phyloP scores from a whole-genome alignment of 1,284 basidiomycete species.

The Apiotrichum sp. region DNA sequence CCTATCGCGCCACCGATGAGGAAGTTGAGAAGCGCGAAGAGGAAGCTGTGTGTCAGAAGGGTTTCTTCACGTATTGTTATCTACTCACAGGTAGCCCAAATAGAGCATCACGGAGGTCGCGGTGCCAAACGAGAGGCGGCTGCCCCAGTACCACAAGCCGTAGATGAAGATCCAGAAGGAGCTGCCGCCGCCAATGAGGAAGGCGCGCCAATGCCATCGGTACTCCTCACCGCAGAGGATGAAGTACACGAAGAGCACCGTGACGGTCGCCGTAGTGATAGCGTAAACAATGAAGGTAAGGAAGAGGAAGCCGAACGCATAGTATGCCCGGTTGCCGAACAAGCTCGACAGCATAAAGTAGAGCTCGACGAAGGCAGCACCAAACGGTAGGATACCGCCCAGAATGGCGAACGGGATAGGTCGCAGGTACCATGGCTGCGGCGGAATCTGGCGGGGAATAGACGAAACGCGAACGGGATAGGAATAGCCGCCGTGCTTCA shows the following conservation, averaged over 20 bases:
- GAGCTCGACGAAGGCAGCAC: constrained; percentile 90
- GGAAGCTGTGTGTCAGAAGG: constrained; percentile 43
- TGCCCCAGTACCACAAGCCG: constrained; percentile 67
- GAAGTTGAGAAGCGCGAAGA: constrained; percentile 79
- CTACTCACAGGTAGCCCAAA: constrained; percentile 70
- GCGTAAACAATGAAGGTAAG: constrained; percentile 78
- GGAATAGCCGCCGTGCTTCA: constrained; percentile 67
- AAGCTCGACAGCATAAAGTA: constrained; percentile 90
- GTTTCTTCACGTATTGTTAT: too few relatives aligned
- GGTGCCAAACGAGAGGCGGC: constrained; percentile 74
- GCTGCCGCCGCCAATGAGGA: constrained; percentile 88
- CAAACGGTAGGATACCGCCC: constrained; percentile 87
- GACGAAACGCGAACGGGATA: constrained; percentile 85
- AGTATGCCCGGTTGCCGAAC: constrained; percentile 89
- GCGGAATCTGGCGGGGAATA: constrained; percentile 87
- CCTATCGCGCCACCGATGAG: constrained; percentile 81
- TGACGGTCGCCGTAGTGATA: constrained; percentile 81
- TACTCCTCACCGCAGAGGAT: constrained; percentile 93
- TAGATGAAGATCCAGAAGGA: constrained; percentile 88
- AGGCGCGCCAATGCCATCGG: constrained; percentile 95
- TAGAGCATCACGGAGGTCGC: constrained; percentile 80
- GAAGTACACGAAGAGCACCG: constrained; percentile 88
- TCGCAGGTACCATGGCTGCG: constrained; percentile 71
- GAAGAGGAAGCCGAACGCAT: constrained; percentile 92
- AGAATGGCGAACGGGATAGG: constrained; percentile 74